Evolutionary conservation across 345 rosid genomes (phyloP), one percentile per base, ranked within the genome.

Genomic region (Syzygium oleosum): DNA sequence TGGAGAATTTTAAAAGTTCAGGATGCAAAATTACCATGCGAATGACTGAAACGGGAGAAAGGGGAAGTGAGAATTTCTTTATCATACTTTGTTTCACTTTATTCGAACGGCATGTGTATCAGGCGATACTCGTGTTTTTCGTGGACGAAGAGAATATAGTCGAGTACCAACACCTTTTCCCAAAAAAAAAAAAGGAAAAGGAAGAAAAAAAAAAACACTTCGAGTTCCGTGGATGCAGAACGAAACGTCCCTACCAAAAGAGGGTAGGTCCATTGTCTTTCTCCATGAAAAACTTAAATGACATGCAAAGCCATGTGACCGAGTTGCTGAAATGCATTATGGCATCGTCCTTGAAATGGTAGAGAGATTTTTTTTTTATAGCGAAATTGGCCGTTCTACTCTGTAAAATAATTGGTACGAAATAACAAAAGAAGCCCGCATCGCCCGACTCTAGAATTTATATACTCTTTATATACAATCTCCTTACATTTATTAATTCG

Each of bases 381-480:
- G 0, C 6, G 25, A 31, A 31, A 31, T 34, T 8, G 9, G 4
- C 12, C 0, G 1, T 31, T 31, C 17, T 17, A 34, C 79, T 6
- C 34, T 61, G 22, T 68, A 8, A 31, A 68, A 31, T 61, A 27
- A 31, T 31, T 17, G 22, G 1, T 15, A 15, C 0, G 22, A 63
- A 14, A 29, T 63, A 7, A 31, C 0, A 68, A 68, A 0, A 68
- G 1, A 17, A 31, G 3, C 1, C 4, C 6, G 0, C 2, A 3
- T 29, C 0, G 2, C 21, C 7, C 17, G 0, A 4, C 21, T 68
- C 9, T 68, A 0, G 4, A 21, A 9, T 31, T 34, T 17, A 68
- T 31, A 17, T 4, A 4, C 2, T 12, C 0, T 31, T 8, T 9
- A 17, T 9, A 31, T 68, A 16, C 2, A 3, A 29, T 2, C 2